Evolutionary conservation across 1,284 basidiomycete genomes (phyloP).

Genomic region (Inonotus hispidus): DNA sequence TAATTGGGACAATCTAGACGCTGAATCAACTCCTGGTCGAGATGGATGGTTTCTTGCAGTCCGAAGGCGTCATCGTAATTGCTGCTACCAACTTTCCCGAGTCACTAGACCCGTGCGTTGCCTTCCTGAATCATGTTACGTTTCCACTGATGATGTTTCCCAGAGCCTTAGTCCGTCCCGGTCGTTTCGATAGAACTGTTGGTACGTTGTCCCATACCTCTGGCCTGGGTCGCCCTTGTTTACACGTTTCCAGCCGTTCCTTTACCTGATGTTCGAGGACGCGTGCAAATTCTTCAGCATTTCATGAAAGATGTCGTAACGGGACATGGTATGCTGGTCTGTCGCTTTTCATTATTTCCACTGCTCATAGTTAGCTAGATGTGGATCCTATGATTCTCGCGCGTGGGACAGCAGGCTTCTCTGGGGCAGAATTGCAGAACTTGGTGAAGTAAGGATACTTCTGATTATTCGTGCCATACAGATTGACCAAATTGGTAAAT

Average conservation of each 20-base stretch:
- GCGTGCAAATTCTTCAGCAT: constrained; percentile 84
- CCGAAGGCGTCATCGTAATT: constrained; percentile 89
- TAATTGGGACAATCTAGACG: constrained; percentile 41
- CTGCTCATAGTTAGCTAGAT: constrained; percentile 34
- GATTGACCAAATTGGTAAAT: neutral
- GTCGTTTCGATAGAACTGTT: constrained; percentile 89
- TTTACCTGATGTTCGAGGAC: constrained; percentile 77
- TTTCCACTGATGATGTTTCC: constrained; percentile 19
- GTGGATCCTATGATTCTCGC: constrained; percentile 84
- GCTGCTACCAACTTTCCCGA: constrained; percentile 96
- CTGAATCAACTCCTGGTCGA: constrained; percentile 93
- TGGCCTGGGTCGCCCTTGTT: neutral
- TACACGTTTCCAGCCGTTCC: constrained; percentile 55
- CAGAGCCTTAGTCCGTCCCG: constrained; percentile 88
- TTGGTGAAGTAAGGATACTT: constrained; percentile 73
- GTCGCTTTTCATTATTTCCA: neutral
- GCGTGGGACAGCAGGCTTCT: constrained; percentile 87
- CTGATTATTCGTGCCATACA: neutral
- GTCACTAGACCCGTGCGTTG: constrained; percentile 74
- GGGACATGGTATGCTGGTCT: constrained; percentile 44
- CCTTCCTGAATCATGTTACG: neutral
- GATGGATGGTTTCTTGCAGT: constrained; percentile 91
- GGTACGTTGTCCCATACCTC: neutral
- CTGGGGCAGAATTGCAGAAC: constrained; percentile 90
- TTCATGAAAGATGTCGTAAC: constrained; percentile 80